A percentile compares a stretch with the other conserved stretches of the same genome.
Conservation (phyloP, 2,329 filamentous ascomycete genomes). For the Xylaria sp. region DNA sequence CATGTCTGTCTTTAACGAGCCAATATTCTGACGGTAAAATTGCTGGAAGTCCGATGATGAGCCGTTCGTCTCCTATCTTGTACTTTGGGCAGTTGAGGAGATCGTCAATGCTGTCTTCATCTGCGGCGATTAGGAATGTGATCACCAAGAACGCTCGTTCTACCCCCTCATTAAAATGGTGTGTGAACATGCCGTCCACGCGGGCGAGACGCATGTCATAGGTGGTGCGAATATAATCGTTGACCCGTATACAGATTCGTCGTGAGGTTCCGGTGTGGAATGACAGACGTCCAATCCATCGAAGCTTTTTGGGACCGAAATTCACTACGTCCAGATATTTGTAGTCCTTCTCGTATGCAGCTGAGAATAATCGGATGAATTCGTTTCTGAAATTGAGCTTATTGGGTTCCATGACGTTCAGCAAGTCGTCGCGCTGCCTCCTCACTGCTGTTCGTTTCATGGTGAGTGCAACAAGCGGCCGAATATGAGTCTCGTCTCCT, state of each 20-base stretch:
- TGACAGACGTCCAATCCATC: background rate
- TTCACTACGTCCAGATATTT: background rate
- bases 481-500: background rate
- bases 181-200: background rate
- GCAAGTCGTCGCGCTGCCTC: background rate
- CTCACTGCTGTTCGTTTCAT: background rate
- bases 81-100: background rate
- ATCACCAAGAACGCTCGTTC: background rate
- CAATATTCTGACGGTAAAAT: background rate
- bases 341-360: background rate
- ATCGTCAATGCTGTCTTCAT: background rate
- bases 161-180: background rate
- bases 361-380: background rate
- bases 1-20: background rate
- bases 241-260: background rate
- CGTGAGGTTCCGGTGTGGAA: background rate
- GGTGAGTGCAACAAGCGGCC: background rate
- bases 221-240: background rate
- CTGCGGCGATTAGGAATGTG: background rate
- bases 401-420: background rate
- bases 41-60: background rate
- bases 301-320: background rate
- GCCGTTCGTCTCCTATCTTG: background rate
- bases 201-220: background rate
- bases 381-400: background rate